Conservation (phyloP, 352 stramenopile genomes). For the Phytophthora citrophthora region DNA sequence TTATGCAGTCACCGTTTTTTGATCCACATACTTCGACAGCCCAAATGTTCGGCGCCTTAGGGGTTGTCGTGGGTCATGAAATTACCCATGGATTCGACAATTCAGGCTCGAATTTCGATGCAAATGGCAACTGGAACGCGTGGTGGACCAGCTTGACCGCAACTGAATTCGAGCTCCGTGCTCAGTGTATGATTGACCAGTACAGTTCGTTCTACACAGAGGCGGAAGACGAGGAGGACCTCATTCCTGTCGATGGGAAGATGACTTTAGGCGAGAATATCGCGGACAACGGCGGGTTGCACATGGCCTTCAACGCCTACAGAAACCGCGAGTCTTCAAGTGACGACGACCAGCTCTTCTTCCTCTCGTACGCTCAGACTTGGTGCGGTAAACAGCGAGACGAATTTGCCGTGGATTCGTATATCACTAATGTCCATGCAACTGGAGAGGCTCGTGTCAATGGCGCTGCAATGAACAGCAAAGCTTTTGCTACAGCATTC, state of each 20-base stretch:
- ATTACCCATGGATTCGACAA: conserved; percentile 96
- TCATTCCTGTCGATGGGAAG: conserved; percentile 63
- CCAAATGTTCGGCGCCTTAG: conserved; percentile 93
- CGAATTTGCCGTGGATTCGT: conserved; percentile 35
- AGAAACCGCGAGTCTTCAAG: conserved; percentile 18
- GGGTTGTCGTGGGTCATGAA: conserved; percentile 93
- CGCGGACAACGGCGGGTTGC: conserved; percentile 73
- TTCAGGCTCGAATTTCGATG: conserved; percentile 87
- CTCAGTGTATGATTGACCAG: conserved; percentile 60
- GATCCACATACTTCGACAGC: conserved; percentile 70
- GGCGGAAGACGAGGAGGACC: conserved; percentile 31
- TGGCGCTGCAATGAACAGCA: conserved; percentile 69
- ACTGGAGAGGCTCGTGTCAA: conserved; percentile 63
- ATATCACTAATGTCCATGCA: conserved; percentile 55
- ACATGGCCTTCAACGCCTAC: conserved; percentile 65
- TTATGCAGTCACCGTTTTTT: conserved; percentile 94
- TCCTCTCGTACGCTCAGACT: conserved; percentile 66
- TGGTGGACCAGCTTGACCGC: conserved; percentile 91
- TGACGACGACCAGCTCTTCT: conserved; percentile 62
- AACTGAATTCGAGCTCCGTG: conserved; percentile 67
- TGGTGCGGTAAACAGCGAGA: conserved; percentile 67
- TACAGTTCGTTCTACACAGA: conserved; percentile 53
- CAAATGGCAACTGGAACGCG: conserved; percentile 86
- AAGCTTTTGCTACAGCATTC: conserved; percentile 57
- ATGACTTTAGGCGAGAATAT: conserved; percentile 81